Evolutionary conservation across 345 rosid genomes (phyloP).

Genomic region (Viola odorata): DNA sequence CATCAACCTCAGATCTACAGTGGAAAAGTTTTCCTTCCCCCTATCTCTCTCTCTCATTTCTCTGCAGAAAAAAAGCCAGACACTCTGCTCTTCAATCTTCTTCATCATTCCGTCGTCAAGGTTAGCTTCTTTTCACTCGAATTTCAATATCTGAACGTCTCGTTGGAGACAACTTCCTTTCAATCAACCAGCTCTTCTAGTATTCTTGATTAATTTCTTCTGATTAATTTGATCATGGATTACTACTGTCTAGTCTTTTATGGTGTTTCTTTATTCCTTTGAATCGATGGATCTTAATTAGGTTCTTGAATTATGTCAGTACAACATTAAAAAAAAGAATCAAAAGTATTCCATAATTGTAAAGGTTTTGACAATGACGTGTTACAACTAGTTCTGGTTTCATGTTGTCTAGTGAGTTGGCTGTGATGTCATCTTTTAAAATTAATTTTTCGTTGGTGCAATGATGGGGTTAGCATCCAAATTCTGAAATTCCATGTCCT

Average conservation of each 20-base stretch:
- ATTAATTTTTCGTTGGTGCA: not conserved
- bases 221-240: no score
- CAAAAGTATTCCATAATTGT: not conserved
- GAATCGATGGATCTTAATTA: no score
- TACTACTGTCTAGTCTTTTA: no score
- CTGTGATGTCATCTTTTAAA: no score
- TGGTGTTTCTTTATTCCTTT: no score
- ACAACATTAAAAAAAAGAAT: no score
- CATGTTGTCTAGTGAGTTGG: not conserved
- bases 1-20: conserved; percentile 40
- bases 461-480: not conserved
- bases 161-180: no score
- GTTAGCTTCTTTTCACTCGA: conserved; percentile 13
- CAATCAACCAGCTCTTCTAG: no score
- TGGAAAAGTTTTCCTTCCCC: conserved; percentile 22
- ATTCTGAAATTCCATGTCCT: not conserved
- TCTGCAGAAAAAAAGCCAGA: not conserved
- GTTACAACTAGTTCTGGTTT: not conserved
- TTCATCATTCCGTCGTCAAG: conserved; percentile 8
- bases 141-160: no score
- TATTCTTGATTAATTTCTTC: no score
- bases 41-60: not conserved
- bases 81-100: conserved; percentile 1
- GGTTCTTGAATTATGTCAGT: not conserved
- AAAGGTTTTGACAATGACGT: conserved; percentile 1